Conservation (phyloP, 768 basidiomycete species). For the Termitomyces sp. region DNA sequence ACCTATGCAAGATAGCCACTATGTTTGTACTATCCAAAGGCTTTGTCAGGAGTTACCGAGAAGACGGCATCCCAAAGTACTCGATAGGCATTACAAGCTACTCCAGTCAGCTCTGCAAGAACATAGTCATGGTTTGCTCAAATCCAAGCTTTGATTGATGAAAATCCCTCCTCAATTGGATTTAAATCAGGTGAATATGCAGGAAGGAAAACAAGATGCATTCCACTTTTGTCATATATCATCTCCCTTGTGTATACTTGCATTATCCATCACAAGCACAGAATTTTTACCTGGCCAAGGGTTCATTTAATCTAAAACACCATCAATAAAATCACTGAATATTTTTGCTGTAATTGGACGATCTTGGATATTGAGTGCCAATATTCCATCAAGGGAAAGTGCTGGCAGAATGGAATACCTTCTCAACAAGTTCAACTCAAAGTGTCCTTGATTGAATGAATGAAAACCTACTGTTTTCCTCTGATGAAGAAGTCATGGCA, state of each 20-base stretch:
- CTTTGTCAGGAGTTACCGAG: background rate
- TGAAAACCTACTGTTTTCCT: conserved; percentile 17
- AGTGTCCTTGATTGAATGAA: too few relatives aligned
- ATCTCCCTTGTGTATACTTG: too few relatives aligned
- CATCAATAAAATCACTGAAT: conserved; percentile 19
- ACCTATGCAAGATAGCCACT: conserved; percentile 3
- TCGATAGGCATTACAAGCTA: background rate
- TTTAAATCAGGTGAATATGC: background rate
- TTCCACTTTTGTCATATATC: too few relatives aligned
- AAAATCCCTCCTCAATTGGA: background rate
- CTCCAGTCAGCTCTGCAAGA: conserved; percentile 2
- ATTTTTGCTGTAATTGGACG: conserved; percentile 22
- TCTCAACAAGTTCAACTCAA: too few relatives aligned
- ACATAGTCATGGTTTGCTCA: conserved; percentile 3
- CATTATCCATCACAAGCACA: conserved; percentile 34
- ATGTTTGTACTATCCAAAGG: background rate
- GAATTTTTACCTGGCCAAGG: conserved; percentile 24
- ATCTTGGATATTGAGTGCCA: conserved; percentile 23
- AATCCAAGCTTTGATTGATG: conserved; percentile 5
- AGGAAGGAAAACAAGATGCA: background rate
- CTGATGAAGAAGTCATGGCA: conserved; percentile 22
- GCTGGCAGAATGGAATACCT: conserved; percentile 31
- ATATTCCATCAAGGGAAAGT: conserved; percentile 26
- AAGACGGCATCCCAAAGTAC: conserved; percentile 6
- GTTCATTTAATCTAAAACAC: conserved; percentile 27